Evolutionary conservation across 192 early-diverging fungal species (phyloP).

Genomic region (Backusella psychrophila): DNA sequence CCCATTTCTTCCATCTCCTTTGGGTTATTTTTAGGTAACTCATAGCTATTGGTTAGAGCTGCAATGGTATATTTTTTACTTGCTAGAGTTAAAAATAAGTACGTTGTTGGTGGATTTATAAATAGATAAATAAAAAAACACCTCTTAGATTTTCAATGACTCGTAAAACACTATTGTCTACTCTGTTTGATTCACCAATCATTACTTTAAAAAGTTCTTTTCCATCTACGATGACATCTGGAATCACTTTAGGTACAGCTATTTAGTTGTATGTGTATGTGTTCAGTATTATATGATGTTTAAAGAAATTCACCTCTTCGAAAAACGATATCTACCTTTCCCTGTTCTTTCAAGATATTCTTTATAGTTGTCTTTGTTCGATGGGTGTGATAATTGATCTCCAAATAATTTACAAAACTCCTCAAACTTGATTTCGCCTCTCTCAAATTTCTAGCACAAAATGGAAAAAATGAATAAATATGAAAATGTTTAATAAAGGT

Average conservation of each 20-base stretch:
- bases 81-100: conserved; percentile 12
- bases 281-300: background rate
- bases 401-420: conserved; percentile 60
- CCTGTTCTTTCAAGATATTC: conserved; percentile 34
- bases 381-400: conserved; percentile 54
- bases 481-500: background rate
- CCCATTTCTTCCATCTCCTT: conserved; percentile 34
- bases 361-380: conserved; percentile 45
- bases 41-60: conserved; percentile 86
- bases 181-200: conserved; percentile 52
- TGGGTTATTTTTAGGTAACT: conserved; percentile 37
- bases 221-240: conserved; percentile 48
- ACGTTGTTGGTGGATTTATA: background rate
- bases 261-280: background rate
- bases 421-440: conserved; percentile 55
- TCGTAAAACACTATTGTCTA: conserved; percentile 43
- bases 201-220: conserved; percentile 57
- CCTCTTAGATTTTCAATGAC: conserved; percentile 49
- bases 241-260: conserved; percentile 13
- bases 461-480: conserved; percentile 1
- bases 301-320: background rate
- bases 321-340: conserved; percentile 12
- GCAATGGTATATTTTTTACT: conserved; percentile 62
- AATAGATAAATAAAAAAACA: conserved; percentile 5
- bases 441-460: conserved; percentile 46